These are phyloP conservation scores for Pittosporum tobira DNA, from an alignment of 129 eudicot species.

Conservation along the genomic window DNA sequence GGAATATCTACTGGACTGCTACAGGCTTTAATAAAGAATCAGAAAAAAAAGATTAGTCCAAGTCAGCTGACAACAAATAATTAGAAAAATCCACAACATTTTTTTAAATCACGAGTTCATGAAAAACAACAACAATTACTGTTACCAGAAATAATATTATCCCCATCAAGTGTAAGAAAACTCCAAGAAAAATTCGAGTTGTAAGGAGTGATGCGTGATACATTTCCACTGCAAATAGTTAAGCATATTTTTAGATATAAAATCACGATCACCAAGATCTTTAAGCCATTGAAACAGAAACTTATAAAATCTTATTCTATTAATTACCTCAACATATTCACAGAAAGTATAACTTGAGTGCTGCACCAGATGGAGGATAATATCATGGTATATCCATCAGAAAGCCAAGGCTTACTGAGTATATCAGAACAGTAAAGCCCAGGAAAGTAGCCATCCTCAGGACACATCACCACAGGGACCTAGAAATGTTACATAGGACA, in stretches of 20 bases:
- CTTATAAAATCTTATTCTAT: no score
- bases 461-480: slow-evolving; percentile 90
- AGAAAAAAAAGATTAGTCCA: no score
- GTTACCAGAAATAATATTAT: slow-evolving; percentile 76
- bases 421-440: slow-evolving; percentile 58
- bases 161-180: slow-evolving; percentile 65
- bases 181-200: slow-evolving; percentile 69
- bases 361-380: slow-evolving; percentile 87
- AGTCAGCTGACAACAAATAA: background rate
- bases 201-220: slow-evolving; percentile 69
- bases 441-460: slow-evolving; percentile 86
- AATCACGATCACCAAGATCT: background rate
- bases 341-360: slow-evolving; percentile 62
- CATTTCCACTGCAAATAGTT: slow-evolving; percentile 60
- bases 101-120: slow-evolving; percentile 4
- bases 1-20: slow-evolving; percentile 89
- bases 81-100: background rate
- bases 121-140: slow-evolving; percentile 1
- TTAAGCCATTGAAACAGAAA: background rate
- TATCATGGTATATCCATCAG: slow-evolving; percentile 83
- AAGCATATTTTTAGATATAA: slow-evolving; percentile 5
- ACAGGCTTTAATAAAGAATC: slow-evolving; percentile 49
- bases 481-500: slow-evolving; percentile 15
- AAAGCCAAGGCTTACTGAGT: slow-evolving; percentile 75
- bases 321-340: slow-evolving; percentile 67